These are phyloP conservation scores for Spiraea crenata DNA, from an alignment of 331 rosid genomes.

Conservation along the genomic window DNA sequence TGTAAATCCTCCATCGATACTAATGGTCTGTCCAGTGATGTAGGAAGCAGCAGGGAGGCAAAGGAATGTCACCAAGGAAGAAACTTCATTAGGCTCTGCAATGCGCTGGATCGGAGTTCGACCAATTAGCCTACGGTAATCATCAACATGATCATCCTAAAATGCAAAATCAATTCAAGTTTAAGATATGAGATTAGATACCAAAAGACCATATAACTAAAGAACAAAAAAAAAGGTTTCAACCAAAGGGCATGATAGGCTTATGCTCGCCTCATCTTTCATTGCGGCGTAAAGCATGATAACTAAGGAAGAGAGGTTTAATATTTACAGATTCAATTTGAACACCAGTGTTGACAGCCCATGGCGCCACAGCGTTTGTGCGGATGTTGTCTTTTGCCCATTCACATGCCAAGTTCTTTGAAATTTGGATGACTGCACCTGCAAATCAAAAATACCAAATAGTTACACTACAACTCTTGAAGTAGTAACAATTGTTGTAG, in stretches of 20 bases:
- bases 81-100: slow-evolving; percentile 27
- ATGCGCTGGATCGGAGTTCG: slow-evolving; percentile 23
- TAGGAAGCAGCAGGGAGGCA: slow-evolving; percentile 37
- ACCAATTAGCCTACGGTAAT: neutral
- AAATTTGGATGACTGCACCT: slow-evolving; percentile 41
- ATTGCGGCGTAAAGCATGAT: too few relatives aligned
- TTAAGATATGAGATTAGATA: neutral
- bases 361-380: slow-evolving; percentile 37
- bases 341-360: slow-evolving; percentile 17
- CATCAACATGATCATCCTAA: neutral
- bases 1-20: slow-evolving; percentile 32
- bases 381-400: slow-evolving; percentile 43
- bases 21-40: slow-evolving; percentile 21
- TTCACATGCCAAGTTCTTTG: slow-evolving; percentile 42
- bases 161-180: neutral
- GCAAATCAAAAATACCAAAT: neutral
- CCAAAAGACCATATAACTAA: neutral
- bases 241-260: too few relatives aligned
- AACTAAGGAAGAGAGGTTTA: neutral
- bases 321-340: slow-evolving; percentile 8
- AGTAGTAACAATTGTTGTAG: neutral
- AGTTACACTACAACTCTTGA: neutral
- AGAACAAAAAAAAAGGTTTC: too few relatives aligned
- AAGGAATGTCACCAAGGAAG: slow-evolving; percentile 31
- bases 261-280: too few relatives aligned